These are phyloP conservation scores for Blepharisma stoltei DNA, from an alignment of 73 alveolate genomes.

Conservation along the genomic window DNA sequence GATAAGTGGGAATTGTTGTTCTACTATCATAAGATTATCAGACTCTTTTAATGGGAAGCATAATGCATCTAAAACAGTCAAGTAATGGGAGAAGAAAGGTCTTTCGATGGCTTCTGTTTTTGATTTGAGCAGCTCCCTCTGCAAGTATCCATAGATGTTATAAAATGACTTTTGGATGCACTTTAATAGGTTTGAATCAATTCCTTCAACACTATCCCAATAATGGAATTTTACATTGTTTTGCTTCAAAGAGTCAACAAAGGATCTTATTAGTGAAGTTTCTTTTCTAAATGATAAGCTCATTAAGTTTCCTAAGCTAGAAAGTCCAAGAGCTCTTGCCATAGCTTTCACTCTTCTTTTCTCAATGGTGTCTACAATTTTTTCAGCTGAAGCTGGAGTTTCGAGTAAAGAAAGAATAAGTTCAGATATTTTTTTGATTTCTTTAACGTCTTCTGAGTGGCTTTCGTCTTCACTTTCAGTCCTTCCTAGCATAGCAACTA, in stretches of 20 bases:
- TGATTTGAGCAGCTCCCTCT: neutral
- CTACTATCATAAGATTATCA: neutral
- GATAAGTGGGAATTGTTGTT: neutral
- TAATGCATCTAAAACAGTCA: slow-evolving; percentile 11
- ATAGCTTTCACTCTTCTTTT: slow-evolving; percentile 2
- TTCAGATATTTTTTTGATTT: neutral
- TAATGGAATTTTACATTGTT: neutral
- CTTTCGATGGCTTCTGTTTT: neutral
- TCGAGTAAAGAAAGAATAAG: neutral
- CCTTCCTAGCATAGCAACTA: neutral
- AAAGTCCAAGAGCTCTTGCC: slow-evolving; percentile 8
- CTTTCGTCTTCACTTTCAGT: neutral
- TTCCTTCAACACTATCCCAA: slow-evolving; percentile 15
- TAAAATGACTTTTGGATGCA: slow-evolving; percentile 3
- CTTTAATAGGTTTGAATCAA: neutral
- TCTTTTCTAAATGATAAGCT: neutral
- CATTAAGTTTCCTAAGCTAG: neutral
- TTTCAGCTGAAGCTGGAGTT: neutral
- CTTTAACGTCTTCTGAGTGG: neutral
- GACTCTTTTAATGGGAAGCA: neutral
- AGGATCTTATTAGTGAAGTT: neutral
- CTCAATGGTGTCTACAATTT: neutral
- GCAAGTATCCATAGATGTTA: neutral
- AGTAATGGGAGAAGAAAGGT: neutral
- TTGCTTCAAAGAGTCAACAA: neutral